Conservation (phyloP, 2,329 filamentous ascomycete genomes). For the Fusarium heterosporum region DNA sequence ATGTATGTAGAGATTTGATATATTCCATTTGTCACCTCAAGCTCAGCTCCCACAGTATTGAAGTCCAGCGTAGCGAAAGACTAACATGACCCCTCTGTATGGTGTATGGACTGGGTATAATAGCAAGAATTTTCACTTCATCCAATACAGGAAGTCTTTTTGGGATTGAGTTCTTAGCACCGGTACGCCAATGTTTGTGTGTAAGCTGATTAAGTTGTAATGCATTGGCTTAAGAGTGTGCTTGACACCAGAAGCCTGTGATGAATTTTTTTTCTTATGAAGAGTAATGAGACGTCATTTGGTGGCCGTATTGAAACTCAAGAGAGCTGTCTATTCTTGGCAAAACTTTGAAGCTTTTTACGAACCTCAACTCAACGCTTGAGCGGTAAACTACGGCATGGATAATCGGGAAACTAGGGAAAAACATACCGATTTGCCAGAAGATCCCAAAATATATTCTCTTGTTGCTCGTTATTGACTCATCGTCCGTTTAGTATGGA, state of each 20-base stretch:
- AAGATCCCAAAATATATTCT: neutral
- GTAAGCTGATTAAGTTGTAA: neutral
- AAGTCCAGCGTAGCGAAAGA: neutral
- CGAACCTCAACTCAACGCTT: too few species aligned
- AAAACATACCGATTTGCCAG: too few species aligned
- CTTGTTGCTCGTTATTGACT: neutral
- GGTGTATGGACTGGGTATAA: neutral
- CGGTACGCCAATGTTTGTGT: neutral
- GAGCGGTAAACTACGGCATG: too few species aligned
- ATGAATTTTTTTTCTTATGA: too few species aligned
- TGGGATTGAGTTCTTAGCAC: neutral
- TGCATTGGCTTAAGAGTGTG: too few species aligned
- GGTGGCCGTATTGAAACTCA: too few species aligned
- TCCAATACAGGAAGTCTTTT: neutral
- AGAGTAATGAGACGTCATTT: too few species aligned
- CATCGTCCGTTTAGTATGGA: neutral
- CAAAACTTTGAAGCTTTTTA: too few species aligned
- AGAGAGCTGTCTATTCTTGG: too few species aligned
- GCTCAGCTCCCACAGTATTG: neutral
- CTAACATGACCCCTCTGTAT: neutral
- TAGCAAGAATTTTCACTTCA: neutral
- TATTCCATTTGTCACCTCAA: slow-evolving; percentile 17
- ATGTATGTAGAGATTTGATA: slow-evolving; percentile 45
- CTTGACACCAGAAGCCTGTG: too few species aligned
- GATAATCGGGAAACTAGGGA: too few species aligned